Evolutionary conservation across 2,329 filamentous ascomycete genomes (phyloP).

Genomic region (Huntiella omanensis): DNA sequence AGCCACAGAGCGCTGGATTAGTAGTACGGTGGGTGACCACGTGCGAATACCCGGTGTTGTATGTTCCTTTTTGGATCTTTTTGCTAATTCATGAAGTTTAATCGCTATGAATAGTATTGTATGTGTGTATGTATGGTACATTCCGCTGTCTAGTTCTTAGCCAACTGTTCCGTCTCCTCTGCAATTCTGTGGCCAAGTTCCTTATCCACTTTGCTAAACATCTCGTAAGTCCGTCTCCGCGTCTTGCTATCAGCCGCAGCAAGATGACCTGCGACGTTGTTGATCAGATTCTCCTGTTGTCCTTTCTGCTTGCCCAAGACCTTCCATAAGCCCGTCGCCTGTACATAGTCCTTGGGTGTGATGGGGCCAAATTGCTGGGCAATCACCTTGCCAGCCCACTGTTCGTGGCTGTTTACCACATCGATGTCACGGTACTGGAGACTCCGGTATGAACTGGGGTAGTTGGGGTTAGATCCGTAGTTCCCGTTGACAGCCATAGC

Average conservation of each 20-base stretch:
- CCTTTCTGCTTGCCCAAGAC: constrained; percentile 28
- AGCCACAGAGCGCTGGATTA: no score
- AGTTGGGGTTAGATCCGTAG: constrained; percentile 41
- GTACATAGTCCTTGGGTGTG: constrained; percentile 30
- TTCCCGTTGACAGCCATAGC: constrained; percentile 49
- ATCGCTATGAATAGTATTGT: background rate
- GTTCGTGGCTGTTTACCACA: constrained; percentile 25
- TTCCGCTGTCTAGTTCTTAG: background rate
- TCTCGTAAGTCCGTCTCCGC: constrained; percentile 38
- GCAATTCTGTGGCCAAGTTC: constrained; percentile 24
- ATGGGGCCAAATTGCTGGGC: constrained; percentile 26
- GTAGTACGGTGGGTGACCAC: no score
- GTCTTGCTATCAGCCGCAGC: constrained; percentile 33
- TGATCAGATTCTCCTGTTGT: constrained; percentile 42
- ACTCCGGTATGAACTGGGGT: constrained; percentile 30
- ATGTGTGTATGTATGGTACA: no score
- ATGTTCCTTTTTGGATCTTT: no score
- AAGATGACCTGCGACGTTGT: constrained; percentile 39
- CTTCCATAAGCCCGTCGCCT: constrained; percentile 29
- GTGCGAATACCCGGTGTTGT: no score
- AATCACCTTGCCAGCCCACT: constrained; percentile 27
- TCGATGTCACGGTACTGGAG: constrained; percentile 25
- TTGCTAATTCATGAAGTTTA: no score
- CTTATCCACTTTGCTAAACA: constrained; percentile 38
- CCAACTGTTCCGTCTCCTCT: constrained; percentile 14